A percentile compares a stretch with the other conserved stretches of the same genome.
These are phyloP conservation scores for Colletotrichum orchidophilum DNA, from an alignment of 2,329 filamentous ascomycete genomes.

Conservation along the genomic window DNA sequence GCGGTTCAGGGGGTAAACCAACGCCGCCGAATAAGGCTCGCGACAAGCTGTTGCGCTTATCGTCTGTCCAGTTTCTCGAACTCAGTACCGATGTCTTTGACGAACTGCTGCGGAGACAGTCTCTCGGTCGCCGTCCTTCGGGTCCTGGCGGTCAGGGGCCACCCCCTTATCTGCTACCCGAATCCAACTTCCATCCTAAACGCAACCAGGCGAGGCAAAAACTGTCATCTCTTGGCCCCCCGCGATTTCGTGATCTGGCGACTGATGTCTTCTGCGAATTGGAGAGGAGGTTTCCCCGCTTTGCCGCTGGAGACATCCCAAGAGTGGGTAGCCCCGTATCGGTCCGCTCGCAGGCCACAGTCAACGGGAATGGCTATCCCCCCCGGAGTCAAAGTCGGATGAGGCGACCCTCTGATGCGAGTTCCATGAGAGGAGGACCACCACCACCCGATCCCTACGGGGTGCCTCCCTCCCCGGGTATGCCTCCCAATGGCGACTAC, in stretches of 20 bases:
- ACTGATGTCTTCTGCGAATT: conserved; percentile 97
- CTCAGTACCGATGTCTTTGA: conserved; percentile 98
- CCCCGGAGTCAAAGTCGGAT: conserved; percentile 62
- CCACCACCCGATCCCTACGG: conserved; percentile 55
- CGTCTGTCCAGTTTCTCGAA: conserved; percentile 94
- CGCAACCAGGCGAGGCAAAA: conserved; percentile 98
- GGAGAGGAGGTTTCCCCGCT: conserved; percentile 87
- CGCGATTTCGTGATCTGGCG: conserved; percentile 89
- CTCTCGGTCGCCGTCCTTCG: conserved; percentile 64
- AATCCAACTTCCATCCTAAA: conserved; percentile 92
- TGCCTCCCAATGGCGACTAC: conserved; percentile 68
- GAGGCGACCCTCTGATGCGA: conserved; percentile 69
- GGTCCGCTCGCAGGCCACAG: conserved; percentile 67
- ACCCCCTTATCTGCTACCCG: conserved; percentile 84
- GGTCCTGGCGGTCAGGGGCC: conserved; percentile 61
- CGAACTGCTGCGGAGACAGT: conserved; percentile 88
- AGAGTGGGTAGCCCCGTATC: conserved; percentile 76
- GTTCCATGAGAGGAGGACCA: conserved; percentile 63
- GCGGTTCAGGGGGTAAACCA: conserved; percentile 79
- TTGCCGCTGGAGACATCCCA: conserved; percentile 74
- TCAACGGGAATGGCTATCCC: conserved; percentile 63
- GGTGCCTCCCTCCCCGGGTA: conserved; percentile 68
- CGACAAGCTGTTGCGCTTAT: conserved; percentile 92
- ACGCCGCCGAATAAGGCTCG: conserved; percentile 86
- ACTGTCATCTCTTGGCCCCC: conserved; percentile 86